A percentile compares a stretch with the other conserved stretches of the same genome.
Evolutionary conservation across 1,284 basidiomycete genomes (phyloP).

Genomic region (Trichosporon inkin): DNA sequence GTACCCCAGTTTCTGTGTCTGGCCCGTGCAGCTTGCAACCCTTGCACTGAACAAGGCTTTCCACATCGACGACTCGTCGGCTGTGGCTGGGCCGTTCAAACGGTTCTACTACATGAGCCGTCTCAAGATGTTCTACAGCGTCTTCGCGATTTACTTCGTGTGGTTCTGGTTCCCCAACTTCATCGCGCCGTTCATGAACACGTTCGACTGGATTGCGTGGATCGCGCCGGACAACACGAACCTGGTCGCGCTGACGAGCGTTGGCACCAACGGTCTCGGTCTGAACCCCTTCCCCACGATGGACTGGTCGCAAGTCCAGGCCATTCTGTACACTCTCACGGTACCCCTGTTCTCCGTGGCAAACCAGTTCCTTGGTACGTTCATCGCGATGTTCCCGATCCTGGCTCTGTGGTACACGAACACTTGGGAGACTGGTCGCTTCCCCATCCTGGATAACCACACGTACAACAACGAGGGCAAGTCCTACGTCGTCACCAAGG

Average conservation of each 20-base stretch:
- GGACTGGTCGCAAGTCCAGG: slow-evolving; percentile 32
- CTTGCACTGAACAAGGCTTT: slow-evolving; percentile 53
- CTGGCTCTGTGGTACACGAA: slow-evolving; percentile 32
- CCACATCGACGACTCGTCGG: slow-evolving; percentile 46
- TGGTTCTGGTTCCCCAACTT: slow-evolving; percentile 50
- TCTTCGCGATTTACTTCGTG: slow-evolving; percentile 40
- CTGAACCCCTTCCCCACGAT: slow-evolving; percentile 37
- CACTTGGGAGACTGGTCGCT: slow-evolving; percentile 35
- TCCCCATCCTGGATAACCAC: slow-evolving; percentile 38
- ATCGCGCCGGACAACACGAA: slow-evolving; percentile 52
- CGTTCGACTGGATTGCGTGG: slow-evolving; percentile 62
- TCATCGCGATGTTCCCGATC: slow-evolving; percentile 27
- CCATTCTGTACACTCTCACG: slow-evolving; percentile 21
- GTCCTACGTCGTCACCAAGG: slow-evolving; percentile 43
- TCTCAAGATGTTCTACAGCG: slow-evolving; percentile 41
- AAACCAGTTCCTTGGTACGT: slow-evolving; percentile 33
- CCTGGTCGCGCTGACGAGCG: slow-evolving; percentile 27
- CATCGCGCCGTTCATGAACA: slow-evolving; percentile 52
- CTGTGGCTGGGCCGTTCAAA: slow-evolving; percentile 39
- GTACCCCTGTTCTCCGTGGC: slow-evolving; percentile 37
- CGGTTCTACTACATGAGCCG: slow-evolving; percentile 8
- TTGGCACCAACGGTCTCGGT: slow-evolving; percentile 33
- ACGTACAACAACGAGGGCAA: slow-evolving; percentile 31
- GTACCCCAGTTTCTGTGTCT: slow-evolving; percentile 52
- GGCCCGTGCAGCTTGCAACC: slow-evolving; percentile 52